phyloP scores from a whole-genome alignment of 2,329 filamentous ascomycete species.

The Fusarium beomiforme region DNA sequence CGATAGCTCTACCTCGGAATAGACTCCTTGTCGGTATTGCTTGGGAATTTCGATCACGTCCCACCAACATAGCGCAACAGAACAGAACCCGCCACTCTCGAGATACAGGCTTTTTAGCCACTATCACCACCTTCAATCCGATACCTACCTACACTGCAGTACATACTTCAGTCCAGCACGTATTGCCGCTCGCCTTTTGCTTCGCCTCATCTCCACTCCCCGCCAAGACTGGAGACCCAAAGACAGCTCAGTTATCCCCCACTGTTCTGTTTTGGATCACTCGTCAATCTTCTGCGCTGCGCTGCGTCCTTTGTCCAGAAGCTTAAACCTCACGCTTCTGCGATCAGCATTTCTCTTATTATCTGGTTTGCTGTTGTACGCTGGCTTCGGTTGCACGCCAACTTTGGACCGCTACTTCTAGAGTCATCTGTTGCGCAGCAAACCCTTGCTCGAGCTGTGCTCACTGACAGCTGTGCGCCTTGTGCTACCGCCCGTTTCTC shows the following conservation, averaged over 20 bases:
- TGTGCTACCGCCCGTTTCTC: slow-evolving; percentile 15
- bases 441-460: slow-evolving; percentile 34
- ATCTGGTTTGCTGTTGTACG: slow-evolving; percentile 34
- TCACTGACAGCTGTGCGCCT: slow-evolving; percentile 18
- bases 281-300: slow-evolving; percentile 20
- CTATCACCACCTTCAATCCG: slow-evolving; percentile 22
- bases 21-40: slow-evolving; percentile 8
- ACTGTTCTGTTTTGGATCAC: slow-evolving; percentile 30
- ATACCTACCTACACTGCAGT: not conserved
- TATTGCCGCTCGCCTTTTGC: slow-evolving; percentile 9
- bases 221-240: slow-evolving; percentile 27
- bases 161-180: slow-evolving; percentile 2
- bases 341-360: slow-evolving; percentile 23
- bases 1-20: slow-evolving; percentile 18
- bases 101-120: slow-evolving; percentile 27
- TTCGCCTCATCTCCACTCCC: slow-evolving; percentile 36
- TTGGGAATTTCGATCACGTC: slow-evolving; percentile 2
- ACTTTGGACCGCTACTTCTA: slow-evolving; percentile 27
- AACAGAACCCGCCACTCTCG: slow-evolving; percentile 18
- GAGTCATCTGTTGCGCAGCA: slow-evolving; percentile 35
- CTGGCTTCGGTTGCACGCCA: slow-evolving; percentile 26
- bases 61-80: slow-evolving; percentile 20
- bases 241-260: slow-evolving; percentile 33
- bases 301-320: slow-evolving; percentile 11
- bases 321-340: slow-evolving; percentile 11